Base-by-base conservation (phyloP, 768 basidiomycete species). In the Pisolithus microcarpus region DNA sequence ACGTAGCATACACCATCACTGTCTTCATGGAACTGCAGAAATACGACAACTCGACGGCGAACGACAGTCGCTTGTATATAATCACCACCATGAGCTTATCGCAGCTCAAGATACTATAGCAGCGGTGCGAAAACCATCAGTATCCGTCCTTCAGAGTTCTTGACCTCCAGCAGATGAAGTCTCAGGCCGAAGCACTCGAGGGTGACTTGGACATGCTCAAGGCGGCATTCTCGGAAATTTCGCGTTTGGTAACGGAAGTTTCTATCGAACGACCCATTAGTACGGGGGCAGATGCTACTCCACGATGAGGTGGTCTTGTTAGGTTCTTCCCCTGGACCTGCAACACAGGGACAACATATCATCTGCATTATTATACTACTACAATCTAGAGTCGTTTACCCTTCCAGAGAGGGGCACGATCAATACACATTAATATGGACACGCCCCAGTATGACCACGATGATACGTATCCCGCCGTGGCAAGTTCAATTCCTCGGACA, bases 51-150 rank as follows among this genome's bases (percentile, higher is more conserved):
- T 96, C 13, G 91, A 95, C 51, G 81, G 85, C 60, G 92, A 95
- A 61, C 74, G 90, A 21, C 92, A 96, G 66, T 86, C 87, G 8
- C 73, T 96, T 40, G 92, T 96, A 10, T 96, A 96, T 63, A 92
- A 94, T 59, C 92, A 94, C 61, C 93, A 96, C 60, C 91, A 93
- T 52, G 93, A 96, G 57, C 82, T 96, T 18, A 93, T 96, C 46
- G 89, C 90, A 1, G 93, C 93, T 3, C 91, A 86, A 52, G 89
- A 92, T 59, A 95, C 93, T 8, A 95, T 96, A 56, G 82, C 84
- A 53, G 81, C 85, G 5, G 91, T 92, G 67, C 18, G 82, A 58
- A 30, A 11, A 50, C 37, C 16, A 9, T 31, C 23, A 28, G 26
- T 34, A 40, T 45, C 54, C 28, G 48, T 4, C 40, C 53, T 21